Conservation (phyloP, 2,329 filamentous ascomycete genomes). For the Penicillium sp. region DNA sequence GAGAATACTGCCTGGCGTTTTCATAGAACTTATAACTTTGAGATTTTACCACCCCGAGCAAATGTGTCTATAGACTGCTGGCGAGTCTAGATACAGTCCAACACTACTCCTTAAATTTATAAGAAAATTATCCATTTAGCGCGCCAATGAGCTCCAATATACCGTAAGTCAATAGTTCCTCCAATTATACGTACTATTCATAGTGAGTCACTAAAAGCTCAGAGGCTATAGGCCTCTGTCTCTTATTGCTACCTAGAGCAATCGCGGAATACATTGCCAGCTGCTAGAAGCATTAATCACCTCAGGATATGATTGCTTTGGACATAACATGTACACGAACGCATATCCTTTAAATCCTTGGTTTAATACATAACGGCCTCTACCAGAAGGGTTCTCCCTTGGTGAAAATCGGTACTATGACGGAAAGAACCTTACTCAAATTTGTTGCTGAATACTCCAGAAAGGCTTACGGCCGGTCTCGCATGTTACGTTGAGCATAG, state of each 20-base stretch:
- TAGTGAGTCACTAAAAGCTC: not conserved
- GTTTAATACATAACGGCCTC: not conserved
- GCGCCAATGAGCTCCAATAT: not conserved
- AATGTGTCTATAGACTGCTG: not conserved
- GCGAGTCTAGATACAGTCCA: not conserved
- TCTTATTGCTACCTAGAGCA: not conserved
- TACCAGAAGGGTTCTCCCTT: not conserved
- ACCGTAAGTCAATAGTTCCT: not conserved
- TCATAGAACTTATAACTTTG: no score
- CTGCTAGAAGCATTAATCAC: not conserved
- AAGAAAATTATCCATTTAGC: not conserved
- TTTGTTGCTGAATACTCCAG: not conserved
- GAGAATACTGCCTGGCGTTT: no score
- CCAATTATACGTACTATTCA: not conserved
- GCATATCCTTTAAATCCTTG: not conserved
- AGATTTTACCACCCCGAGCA: no score
- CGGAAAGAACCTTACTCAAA: not conserved
- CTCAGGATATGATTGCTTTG: conserved; percentile 1
- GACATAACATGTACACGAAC: not conserved
- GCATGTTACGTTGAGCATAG: no score
- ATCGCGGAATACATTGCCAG: not conserved
- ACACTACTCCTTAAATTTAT: not conserved
- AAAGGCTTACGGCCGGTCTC: not conserved
- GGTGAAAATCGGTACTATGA: no score
- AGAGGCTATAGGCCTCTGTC: not conserved